phyloP scores from a whole-genome alignment of 371 early-diverging fungal species.

The Actinomucor elegans region DNA sequence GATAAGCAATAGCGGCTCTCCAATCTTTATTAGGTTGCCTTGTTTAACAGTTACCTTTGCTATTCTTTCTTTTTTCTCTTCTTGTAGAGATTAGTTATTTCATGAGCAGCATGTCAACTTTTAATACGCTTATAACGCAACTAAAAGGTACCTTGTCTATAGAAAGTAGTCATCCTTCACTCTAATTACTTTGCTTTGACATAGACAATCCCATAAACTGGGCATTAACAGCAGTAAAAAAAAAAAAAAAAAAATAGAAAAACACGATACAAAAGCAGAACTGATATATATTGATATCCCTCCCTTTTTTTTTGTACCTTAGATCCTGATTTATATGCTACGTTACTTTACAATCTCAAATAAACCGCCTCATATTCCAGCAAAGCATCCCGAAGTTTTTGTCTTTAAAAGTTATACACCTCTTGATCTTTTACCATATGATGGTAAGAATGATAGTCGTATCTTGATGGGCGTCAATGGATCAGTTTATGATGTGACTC shows the following conservation, averaged over 20 bases:
- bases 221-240: constrained; percentile 21
- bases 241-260: neutral
- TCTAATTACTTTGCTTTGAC: neutral
- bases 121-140: neutral
- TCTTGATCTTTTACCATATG: constrained; percentile 62
- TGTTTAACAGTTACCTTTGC: neutral
- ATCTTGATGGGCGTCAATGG: constrained; percentile 87
- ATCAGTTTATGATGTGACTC: constrained; percentile 86
- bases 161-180: no score
- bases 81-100: neutral
- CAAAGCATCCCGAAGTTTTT: constrained; percentile 57
- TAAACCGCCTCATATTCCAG: constrained; percentile 16
- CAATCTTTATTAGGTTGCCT: no score
- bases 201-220: constrained; percentile 29
- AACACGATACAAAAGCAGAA: neutral
- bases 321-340: constrained; percentile 18
- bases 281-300: neutral
- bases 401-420: constrained; percentile 72
- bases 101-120: constrained; percentile 10
- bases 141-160: constrained; percentile 8
- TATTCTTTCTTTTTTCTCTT: constrained; percentile 3
- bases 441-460: constrained; percentile 48
- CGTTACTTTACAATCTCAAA: constrained; percentile 8
- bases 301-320: neutral
- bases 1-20: no score